phyloP scores from a whole-genome alignment of 495 filamentous ascomycete genomes.

The Daldinia concentrica region DNA sequence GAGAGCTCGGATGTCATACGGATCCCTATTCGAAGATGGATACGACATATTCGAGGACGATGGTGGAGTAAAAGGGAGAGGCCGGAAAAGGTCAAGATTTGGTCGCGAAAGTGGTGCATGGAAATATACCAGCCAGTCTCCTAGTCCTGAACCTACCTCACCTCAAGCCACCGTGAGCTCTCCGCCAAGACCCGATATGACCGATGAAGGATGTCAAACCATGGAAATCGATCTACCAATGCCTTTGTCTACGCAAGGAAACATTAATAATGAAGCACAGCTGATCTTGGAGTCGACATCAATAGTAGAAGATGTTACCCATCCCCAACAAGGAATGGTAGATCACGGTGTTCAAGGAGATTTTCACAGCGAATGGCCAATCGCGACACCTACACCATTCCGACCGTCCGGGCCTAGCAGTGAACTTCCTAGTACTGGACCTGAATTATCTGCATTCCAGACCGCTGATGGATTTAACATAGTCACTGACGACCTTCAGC shows the following conservation, averaged over 20 bases:
- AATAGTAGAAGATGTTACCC: slow-evolving; percentile 7
- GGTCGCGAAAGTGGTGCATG: slow-evolving; percentile 72
- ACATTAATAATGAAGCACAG: background rate
- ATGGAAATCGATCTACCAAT: slow-evolving; percentile 49
- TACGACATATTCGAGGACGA: slow-evolving; percentile 77
- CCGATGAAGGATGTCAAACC: slow-evolving; percentile 60
- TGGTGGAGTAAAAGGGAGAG: slow-evolving; percentile 70
- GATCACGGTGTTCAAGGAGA: slow-evolving; percentile 29
- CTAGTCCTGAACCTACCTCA: slow-evolving; percentile 66
- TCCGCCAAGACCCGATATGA: slow-evolving; percentile 47
- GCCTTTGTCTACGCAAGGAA: slow-evolving; percentile 8
- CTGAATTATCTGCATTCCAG: slow-evolving; percentile 24
- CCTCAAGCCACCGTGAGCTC: slow-evolving; percentile 15
- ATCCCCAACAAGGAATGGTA: slow-evolving; percentile 25
- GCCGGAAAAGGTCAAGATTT: slow-evolving; percentile 78
- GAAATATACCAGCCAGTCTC: slow-evolving; percentile 73
- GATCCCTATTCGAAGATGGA: slow-evolving; percentile 63
- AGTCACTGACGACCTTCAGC: slow-evolving; percentile 5
- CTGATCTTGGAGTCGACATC: slow-evolving; percentile 3
- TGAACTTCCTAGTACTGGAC: background rate
- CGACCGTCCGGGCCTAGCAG: slow-evolving; percentile 1
- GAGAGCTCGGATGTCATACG: slow-evolving; percentile 67
- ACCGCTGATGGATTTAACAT: slow-evolving; percentile 1
- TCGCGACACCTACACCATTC: slow-evolving; percentile 1
- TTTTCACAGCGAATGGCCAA: slow-evolving; percentile 22